Evolutionary conservation across 1,139 yeast genomes (phyloP).

Genomic region (Candida sojae): DNA sequence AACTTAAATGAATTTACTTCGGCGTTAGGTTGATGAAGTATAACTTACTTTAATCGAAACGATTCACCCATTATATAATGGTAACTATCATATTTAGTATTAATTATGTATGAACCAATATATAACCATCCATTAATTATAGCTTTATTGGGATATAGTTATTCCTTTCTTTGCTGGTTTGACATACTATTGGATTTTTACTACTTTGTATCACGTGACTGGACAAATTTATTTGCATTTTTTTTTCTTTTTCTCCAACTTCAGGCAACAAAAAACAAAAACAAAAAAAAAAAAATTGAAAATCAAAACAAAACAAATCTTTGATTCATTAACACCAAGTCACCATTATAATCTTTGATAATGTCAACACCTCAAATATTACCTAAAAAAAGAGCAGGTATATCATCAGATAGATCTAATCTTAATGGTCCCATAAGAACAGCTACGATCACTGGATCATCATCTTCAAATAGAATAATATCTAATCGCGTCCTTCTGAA

Average conservation of each 20-base stretch:
- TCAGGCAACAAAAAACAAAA: too few relatives aligned
- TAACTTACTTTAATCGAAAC: too few relatives aligned
- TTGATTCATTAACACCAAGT: not conserved
- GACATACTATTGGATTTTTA: not conserved
- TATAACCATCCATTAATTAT: too few relatives aligned
- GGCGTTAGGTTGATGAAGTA: too few relatives aligned
- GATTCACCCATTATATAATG: too few relatives aligned
- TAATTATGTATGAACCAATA: too few relatives aligned
- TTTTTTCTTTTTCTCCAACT: too few relatives aligned
- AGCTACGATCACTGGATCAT: too few relatives aligned
- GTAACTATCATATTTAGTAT: too few relatives aligned
- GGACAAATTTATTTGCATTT: not conserved
- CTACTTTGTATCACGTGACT: not conserved
- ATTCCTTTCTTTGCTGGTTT: not conserved
- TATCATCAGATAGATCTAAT: constrained; percentile 4
- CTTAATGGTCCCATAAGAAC: not conserved
- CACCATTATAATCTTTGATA: not conserved
- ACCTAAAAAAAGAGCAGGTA: constrained; percentile 11
- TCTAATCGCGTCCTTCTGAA: constrained; percentile 11
- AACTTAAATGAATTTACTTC: too few relatives aligned
- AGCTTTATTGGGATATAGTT: too few relatives aligned
- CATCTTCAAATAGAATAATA: constrained; percentile 6
- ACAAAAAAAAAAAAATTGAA: not conserved
- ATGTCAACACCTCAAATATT: constrained; percentile 10
- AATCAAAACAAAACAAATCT: not conserved